Base-by-base conservation (phyloP, 2,329 filamentous ascomycete genomes). In the Blastomyces gilchristii region DNA sequence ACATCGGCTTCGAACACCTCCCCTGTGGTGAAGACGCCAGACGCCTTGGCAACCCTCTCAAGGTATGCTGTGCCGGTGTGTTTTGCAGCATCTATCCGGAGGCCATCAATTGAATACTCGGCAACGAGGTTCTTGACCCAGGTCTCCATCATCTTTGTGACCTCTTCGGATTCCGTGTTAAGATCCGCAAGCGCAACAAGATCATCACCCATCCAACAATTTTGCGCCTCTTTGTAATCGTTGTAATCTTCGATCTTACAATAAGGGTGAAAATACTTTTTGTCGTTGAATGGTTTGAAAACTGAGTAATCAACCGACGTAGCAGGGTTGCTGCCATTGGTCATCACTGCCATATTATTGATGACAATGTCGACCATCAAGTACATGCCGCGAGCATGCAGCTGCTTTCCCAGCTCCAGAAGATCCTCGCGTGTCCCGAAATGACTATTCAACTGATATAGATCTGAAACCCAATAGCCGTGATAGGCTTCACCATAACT, bases 241-340 rank as follows among this genome's bases (percentile, higher is more conserved):
- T 72, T 69, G 73, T 85, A 86, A 71, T 87, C 70, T 34, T 59
- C 28, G 61, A 84, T 78, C 2, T 70, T 69, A 72, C 87, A 89
- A 68, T 80, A 82, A 1, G 79, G 54, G 70, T 89, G 85, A 73
- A 83, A 89, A 68, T 85, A 85, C 31, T 78, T 79, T 22, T 78
- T 64, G 37, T 81, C 74, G 71, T 87, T 81, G 68, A 87, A 84
- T 8, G 83, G 80, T 28, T 77, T 73, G 54, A 82, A 80, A 18
- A 73, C 69, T 63, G 75, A 77, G 69, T 85, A 87, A 71, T 85
- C 79, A 49, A 86, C 78, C 4, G 75, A 74, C 39, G 66, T 64
- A 43, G 25, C 14, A 76, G 34, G 82, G 74, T 82, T 78, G 12
- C 82, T 82, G 31, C 73, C 47, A 74, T 57, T 5, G 67, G 67